phyloP scores from a whole-genome alignment of 2,329 filamentous ascomycete genomes.

The Amylocarpus encephaloides region DNA sequence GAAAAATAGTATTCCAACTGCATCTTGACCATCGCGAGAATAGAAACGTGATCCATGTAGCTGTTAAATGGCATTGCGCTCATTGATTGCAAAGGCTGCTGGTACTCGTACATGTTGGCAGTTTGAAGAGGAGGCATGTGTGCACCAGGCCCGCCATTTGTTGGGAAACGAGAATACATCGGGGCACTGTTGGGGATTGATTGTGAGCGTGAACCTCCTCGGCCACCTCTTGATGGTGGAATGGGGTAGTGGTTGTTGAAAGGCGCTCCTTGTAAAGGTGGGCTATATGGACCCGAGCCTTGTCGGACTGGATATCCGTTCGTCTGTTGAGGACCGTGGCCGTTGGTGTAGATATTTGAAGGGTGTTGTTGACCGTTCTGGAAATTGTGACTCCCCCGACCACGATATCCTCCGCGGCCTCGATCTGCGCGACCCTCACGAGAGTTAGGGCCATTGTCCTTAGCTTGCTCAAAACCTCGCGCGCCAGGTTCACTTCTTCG shows the following conservation, averaged over 20 bases:
- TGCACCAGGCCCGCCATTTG: slow-evolving; percentile 29
- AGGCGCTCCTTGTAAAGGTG: slow-evolving; percentile 34
- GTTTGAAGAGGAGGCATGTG: slow-evolving; percentile 40
- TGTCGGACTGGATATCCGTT: slow-evolving; percentile 27
- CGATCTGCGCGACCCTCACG: slow-evolving; percentile 35
- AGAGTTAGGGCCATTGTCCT: slow-evolving; percentile 22
- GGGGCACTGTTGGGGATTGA: slow-evolving; percentile 48
- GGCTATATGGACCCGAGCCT: slow-evolving; percentile 30
- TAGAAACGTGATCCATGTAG: slow-evolving; percentile 50
- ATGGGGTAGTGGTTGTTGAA: slow-evolving; percentile 30
- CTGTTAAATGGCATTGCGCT: slow-evolving; percentile 51
- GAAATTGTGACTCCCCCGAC: slow-evolving; percentile 36
- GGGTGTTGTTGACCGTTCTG: slow-evolving; percentile 29
- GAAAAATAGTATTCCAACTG: slow-evolving; percentile 94
- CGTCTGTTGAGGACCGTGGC: slow-evolving; percentile 29
- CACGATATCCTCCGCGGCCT: slow-evolving; percentile 40
- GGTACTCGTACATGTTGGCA: slow-evolving; percentile 51
- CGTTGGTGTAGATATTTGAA: slow-evolving; percentile 35
- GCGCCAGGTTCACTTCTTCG: slow-evolving; percentile 28
- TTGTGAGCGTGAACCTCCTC: slow-evolving; percentile 51
- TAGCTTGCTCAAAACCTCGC: slow-evolving; percentile 26
- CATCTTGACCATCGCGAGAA: slow-evolving; percentile 36
- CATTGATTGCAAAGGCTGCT: slow-evolving; percentile 46
- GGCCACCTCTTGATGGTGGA: slow-evolving; percentile 37
- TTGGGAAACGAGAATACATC: slow-evolving; percentile 41